Conservation (phyloP, 1,284 basidiomycete species). For the Coniferiporia sulphurascens region DNA sequence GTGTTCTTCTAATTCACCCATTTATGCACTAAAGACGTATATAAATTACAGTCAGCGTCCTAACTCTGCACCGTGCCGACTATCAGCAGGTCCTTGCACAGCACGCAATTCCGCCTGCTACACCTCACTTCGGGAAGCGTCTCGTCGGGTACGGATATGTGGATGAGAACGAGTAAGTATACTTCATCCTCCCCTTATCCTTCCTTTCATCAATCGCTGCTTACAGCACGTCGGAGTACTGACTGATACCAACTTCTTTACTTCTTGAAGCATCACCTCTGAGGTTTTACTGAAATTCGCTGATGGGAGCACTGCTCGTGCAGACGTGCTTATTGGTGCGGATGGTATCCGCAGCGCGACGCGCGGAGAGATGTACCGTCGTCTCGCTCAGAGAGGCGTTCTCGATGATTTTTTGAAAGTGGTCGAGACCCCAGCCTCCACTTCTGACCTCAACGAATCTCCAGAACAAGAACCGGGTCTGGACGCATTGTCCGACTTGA, state of each 20-base stretch:
- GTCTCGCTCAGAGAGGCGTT: neutral
- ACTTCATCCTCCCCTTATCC: neutral
- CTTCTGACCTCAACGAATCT: neutral
- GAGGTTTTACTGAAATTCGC: conserved; percentile 15
- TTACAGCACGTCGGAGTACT: neutral
- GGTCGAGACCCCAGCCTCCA: neutral
- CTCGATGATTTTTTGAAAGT: neutral
- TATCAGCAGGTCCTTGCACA: conserved; percentile 12
- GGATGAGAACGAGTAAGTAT: conserved; percentile 6
- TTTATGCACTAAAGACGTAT: neutral
- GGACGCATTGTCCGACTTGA: conserved; percentile 1
- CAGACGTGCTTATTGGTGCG: conserved; percentile 20
- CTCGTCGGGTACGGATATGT: conserved; percentile 8
- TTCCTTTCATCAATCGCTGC: neutral
- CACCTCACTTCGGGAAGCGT: conserved; percentile 12
- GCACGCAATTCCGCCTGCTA: conserved; percentile 6
- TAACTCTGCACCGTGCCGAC: conserved; percentile 16
- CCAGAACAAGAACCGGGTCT: neutral
- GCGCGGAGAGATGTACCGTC: conserved; percentile 10
- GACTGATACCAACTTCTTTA: neutral
- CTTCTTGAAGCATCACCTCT: neutral
- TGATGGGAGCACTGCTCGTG: conserved; percentile 17
- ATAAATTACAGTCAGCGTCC: conserved; percentile 10
- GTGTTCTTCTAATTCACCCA: neutral
- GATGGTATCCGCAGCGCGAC: conserved; percentile 19